A percentile compares a stretch with the other conserved stretches of the same genome.
Conservation (phyloP, 495 filamentous ascomycete genomes). For the Cercophora samala region DNA sequence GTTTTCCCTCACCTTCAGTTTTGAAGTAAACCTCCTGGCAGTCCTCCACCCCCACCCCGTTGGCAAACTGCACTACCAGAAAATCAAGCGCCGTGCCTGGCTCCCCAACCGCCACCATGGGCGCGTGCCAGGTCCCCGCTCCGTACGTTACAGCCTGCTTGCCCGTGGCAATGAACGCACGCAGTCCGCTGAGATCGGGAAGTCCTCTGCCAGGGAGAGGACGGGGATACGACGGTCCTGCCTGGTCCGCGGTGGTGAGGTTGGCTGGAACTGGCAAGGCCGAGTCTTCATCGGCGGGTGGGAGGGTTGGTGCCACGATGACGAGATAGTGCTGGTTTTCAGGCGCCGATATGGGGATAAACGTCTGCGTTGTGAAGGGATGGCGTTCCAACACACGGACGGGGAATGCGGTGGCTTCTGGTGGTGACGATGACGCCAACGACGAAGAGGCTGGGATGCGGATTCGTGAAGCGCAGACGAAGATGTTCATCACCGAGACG, state of each 20-base stretch:
- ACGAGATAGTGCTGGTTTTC: slow-evolving; percentile 65
- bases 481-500: slow-evolving; percentile 75
- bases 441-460: slow-evolving; percentile 40
- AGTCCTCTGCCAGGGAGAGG: slow-evolving; percentile 55
- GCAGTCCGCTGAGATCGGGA: slow-evolving; percentile 67
- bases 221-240: background rate
- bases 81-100: slow-evolving; percentile 64
- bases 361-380: slow-evolving; percentile 90
- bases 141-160: slow-evolving; percentile 88
- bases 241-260: background rate
- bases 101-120: slow-evolving; percentile 83
- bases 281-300: slow-evolving; percentile 39
- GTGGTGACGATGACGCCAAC: slow-evolving; percentile 18
- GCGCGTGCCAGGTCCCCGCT: slow-evolving; percentile 93
- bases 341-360: slow-evolving; percentile 69
- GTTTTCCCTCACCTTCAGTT: slow-evolving; percentile 22
- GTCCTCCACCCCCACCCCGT: slow-evolving; percentile 80
- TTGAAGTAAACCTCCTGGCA: slow-evolving; percentile 69
- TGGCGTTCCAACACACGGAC: slow-evolving; percentile 84
- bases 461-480: slow-evolving; percentile 72
- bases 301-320: slow-evolving; percentile 76
- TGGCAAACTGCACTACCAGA: slow-evolving; percentile 83
- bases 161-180: slow-evolving; percentile 76
- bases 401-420: slow-evolving; percentile 48
- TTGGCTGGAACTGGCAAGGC: slow-evolving; percentile 34